Percentiles rank a stretch among this genome's conserved stretches.
These are phyloP conservation scores for Saraca asoca DNA, from an alignment of 331 rosid genomes.

Conservation along the genomic window DNA sequence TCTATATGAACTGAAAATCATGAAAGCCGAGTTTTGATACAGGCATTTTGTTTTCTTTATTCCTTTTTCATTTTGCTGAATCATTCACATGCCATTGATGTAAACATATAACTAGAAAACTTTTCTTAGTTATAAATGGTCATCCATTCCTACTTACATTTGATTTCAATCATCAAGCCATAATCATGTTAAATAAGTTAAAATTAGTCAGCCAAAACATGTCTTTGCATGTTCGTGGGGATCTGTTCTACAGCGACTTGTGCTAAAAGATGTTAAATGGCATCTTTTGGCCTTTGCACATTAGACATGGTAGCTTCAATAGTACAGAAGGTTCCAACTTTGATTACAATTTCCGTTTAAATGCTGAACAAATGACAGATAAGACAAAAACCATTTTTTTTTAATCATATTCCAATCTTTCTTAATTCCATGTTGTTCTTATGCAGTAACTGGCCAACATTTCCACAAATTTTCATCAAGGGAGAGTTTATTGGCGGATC, in stretches of 20 bases:
- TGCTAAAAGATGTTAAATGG: neutral
- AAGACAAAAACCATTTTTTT: neutral
- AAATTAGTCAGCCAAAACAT: no score
- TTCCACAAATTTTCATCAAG: slow-evolving; percentile 89
- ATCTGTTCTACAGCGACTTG: neutral
- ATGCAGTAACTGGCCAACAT: slow-evolving; percentile 85
- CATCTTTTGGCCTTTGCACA: neutral
- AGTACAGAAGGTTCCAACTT: neutral
- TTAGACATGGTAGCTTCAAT: neutral
- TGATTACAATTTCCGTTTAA: slow-evolving; percentile 13
- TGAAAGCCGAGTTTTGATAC: no score
- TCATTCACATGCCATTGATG: no score
- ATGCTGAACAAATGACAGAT: slow-evolving; percentile 10
- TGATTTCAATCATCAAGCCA: no score
- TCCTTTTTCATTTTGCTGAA: no score
- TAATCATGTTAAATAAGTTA: no score
- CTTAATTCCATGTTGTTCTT: neutral
- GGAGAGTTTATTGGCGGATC: slow-evolving; percentile 76
- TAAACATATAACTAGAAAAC: no score
- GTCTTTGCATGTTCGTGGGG: no score
- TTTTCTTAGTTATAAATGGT: no score
- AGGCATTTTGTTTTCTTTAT: neutral
- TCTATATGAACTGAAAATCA: no score
- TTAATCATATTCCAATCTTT: slow-evolving; percentile 23
- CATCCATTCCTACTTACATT: no score